These are phyloP conservation scores for Bjerkandera adusta DNA, from an alignment of 1,284 basidiomycete genomes.

Conservation along the genomic window DNA sequence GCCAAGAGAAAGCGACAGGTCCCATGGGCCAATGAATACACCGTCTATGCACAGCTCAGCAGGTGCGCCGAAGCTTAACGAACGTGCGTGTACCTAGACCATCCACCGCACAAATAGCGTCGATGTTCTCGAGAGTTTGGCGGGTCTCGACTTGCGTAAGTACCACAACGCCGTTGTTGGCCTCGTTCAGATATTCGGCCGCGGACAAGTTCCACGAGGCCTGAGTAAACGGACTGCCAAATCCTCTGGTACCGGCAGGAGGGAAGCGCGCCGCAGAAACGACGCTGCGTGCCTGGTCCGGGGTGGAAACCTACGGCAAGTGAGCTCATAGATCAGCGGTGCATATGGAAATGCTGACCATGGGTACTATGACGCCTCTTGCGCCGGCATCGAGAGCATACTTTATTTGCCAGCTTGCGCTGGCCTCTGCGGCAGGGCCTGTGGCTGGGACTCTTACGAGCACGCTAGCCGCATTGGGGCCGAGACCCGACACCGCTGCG, in stretches of 20 bases:
- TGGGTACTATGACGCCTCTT: slow-evolving; percentile 59
- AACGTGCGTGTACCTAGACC: slow-evolving; percentile 50
- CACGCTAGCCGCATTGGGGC: slow-evolving; percentile 43
- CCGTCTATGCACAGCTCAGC: slow-evolving; percentile 35
- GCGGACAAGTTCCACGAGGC: slow-evolving; percentile 49
- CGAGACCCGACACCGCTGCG: slow-evolving; percentile 47
- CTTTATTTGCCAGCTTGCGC: slow-evolving; percentile 68
- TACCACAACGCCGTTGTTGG: slow-evolving; percentile 56
- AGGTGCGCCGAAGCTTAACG: too few relatives aligned
- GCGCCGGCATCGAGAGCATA: slow-evolving; percentile 64
- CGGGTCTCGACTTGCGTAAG: slow-evolving; percentile 69
- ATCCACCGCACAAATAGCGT: slow-evolving; percentile 59
- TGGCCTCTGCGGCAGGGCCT: slow-evolving; percentile 41
- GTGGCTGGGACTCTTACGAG: slow-evolving; percentile 62
- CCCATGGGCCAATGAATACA: slow-evolving; percentile 69
- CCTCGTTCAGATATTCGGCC: slow-evolving; percentile 50
- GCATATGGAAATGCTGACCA: slow-evolving; percentile 40
- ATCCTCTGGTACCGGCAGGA: slow-evolving; percentile 55
- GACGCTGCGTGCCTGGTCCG: slow-evolving; percentile 53
- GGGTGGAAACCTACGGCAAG: slow-evolving; percentile 46
- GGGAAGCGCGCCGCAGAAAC: slow-evolving; percentile 57
- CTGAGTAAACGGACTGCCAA: slow-evolving; percentile 60
- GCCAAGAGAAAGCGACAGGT: slow-evolving; percentile 59
- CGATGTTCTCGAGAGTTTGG: slow-evolving; percentile 57
- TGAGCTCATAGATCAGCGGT: neutral